A percentile compares a stretch with the other conserved stretches of the same genome.
These are phyloP conservation scores for Yarrowia hollandica DNA, from an alignment of 805 yeast species.

Conservation along the genomic window DNA sequence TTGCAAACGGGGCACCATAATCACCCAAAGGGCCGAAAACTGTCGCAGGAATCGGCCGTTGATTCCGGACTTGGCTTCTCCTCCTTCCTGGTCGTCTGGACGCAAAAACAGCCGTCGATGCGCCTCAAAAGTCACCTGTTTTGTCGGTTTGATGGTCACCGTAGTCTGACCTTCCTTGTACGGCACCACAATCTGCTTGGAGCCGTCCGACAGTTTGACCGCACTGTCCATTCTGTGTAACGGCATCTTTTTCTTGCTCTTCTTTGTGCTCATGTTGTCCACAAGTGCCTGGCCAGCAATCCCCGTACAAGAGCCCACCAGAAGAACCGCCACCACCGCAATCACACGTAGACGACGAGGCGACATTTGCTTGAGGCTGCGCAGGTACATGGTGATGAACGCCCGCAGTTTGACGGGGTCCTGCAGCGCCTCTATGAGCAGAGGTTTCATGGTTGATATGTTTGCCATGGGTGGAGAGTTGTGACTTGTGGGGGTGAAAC, in stretches of 20 bases:
- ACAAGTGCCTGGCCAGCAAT: conserved; percentile 19
- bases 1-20: conserved; percentile 72
- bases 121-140: conserved; percentile 38
- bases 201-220: conserved; percentile 37
- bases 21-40: conserved; percentile 71
- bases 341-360: conserved; percentile 11
- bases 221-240: conserved; percentile 36
- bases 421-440: conserved; percentile 25
- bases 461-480: conserved; percentile 1
- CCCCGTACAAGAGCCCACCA: conserved; percentile 24
- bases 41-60: conserved; percentile 72
- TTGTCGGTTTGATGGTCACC: conserved; percentile 39
- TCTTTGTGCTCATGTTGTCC: conserved; percentile 8
- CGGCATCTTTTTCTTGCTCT: conserved; percentile 23
- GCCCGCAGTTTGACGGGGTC: conserved; percentile 29
- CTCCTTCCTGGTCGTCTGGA: conserved; percentile 24
- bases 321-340: conserved; percentile 8
- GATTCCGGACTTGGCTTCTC: conserved; percentile 38
- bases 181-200: conserved; percentile 37
- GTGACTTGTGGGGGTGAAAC: background rate
- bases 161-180: conserved; percentile 33
- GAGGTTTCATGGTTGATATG: conserved; percentile 2
- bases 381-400: conserved; percentile 20
- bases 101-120: conserved; percentile 38
- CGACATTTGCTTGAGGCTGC: conserved; percentile 2